A percentile compares a stretch with the other conserved stretches of the same genome.
phyloP scores from a whole-genome alignment of 306 rosid species.

The Medicago ruthenica region DNA sequence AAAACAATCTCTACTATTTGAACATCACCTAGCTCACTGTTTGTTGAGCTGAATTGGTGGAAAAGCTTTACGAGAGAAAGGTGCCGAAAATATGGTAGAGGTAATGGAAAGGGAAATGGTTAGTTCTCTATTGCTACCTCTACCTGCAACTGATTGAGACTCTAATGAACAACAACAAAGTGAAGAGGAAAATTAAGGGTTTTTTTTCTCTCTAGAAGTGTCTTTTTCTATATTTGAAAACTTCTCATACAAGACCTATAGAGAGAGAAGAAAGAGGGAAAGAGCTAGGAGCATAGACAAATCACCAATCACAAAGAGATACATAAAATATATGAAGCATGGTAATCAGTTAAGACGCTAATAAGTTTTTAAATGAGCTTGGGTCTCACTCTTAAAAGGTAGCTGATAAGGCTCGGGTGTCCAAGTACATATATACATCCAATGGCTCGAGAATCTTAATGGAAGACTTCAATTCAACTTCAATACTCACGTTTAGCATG shows the following conservation, averaged over 20 bases:
- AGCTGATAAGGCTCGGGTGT: background rate
- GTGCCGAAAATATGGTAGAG: constrained; percentile 52
- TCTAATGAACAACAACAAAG: constrained; percentile 19
- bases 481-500: too few relatives aligned
- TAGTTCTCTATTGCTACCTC: constrained; percentile 47
- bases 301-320: constrained; percentile 55
- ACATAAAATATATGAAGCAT: constrained; percentile 14
- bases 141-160: constrained; percentile 75
- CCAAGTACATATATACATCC: background rate
- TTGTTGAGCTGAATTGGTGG: constrained; percentile 68
- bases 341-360: too few relatives aligned
- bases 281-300: constrained; percentile 49
- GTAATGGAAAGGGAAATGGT: constrained; percentile 36
- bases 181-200: background rate
- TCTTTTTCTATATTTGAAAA: constrained; percentile 44
- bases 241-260: constrained; percentile 26
- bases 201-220: constrained; percentile 20
- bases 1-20: background rate
- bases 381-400: background rate
- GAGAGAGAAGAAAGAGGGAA: constrained; percentile 39
- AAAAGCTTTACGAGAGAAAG: constrained; percentile 59
- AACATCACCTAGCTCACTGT: constrained; percentile 17
- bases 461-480: background rate
- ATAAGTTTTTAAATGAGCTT: background rate
- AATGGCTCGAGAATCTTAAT: background rate